A percentile compares a stretch with the other conserved stretches of the same genome.
Conservation (phyloP, 495 filamentous ascomycete species). For the Articulospora tetracladia region DNA sequence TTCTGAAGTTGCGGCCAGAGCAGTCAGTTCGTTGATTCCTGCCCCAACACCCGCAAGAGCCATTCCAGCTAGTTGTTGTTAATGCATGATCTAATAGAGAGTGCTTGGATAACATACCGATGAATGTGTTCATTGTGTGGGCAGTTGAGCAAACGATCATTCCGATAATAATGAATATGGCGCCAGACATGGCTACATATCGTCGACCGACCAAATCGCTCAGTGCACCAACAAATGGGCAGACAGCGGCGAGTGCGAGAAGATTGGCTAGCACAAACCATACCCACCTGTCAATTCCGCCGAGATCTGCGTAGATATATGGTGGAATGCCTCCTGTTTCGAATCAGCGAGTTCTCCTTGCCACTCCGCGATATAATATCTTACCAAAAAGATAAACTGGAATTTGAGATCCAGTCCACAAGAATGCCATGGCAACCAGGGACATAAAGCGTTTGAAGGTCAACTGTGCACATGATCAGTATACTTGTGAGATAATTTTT, state of each 20-base stretch:
- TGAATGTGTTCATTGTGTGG: conserved; percentile 63
- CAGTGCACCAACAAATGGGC: conserved; percentile 67
- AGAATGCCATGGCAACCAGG: conserved; percentile 58
- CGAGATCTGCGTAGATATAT: conserved; percentile 61
- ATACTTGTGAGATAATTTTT: neutral
- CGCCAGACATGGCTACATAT: conserved; percentile 61
- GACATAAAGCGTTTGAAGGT: conserved; percentile 53
- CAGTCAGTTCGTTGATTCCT: conserved; percentile 61
- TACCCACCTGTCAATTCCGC: conserved; percentile 63
- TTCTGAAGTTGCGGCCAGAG: conserved; percentile 62
- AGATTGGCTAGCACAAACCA: conserved; percentile 71
- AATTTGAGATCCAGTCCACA: conserved; percentile 65
- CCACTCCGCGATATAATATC: neutral
- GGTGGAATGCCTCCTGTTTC: conserved; percentile 52
- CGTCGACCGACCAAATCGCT: conserved; percentile 68
- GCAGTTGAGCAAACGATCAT: conserved; percentile 64
- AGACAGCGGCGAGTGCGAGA: conserved; percentile 62
- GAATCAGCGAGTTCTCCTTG: neutral
- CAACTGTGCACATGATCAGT: conserved; percentile 38
- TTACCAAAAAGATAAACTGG: conserved; percentile 58
- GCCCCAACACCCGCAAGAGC: conserved; percentile 58
- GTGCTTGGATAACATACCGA: conserved; percentile 44
- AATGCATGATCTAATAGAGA: conserved; percentile 7
- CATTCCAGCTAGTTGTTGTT: conserved; percentile 48
- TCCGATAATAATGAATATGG: conserved; percentile 55